Evolutionary conservation across 331 rosid species (phyloP), one percentile per base, ranked within the genome.

Genomic region (Pyracantha coccinea): DNA sequence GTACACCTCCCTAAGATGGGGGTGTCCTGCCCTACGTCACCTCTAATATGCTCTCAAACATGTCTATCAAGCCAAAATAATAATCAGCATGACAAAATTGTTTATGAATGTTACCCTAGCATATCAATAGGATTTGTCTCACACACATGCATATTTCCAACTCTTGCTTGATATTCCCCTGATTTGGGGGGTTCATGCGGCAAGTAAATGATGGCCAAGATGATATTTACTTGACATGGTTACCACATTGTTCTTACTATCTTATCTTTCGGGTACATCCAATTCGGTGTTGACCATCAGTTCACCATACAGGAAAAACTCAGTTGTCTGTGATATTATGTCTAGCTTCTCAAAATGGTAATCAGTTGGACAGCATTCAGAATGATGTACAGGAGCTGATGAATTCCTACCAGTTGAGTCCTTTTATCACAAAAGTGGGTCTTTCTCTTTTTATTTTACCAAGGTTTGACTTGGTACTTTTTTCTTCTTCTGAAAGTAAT

Each of bases 351-450:
- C 92, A 88, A 69, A 78, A 83, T 78, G 81, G 77, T 54, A 20
- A 75, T 79, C 86, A 82, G 66, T 47, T 80, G 81, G 91, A 83
- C 77, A 71, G 20, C 74, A 70, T 89, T 71, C 86, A 88, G 4
- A 77, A 73, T 8, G 82, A 73, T 75, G 83, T 94, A 24, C 88
- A 72, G 69, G 93, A 88, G 88, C 82, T 90, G 66, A 82, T 91
- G 71, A 73, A 65, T 52, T 80, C 83, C 83, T 81, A 89, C 85
- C 87, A 86, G 87, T 88, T 94, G 93, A 91, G 88, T 91, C 85
- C 96, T 79, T 94, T 88, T 86, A 81, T 83, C 78, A 79, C 95
- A 81, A 89, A 94, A 87, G 97, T 94, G 87, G 83, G 92, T 89
- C 63, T 85, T 82, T 76, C 19, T 83, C 83, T 76, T 41, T 68